A percentile compares a stretch with the other conserved stretches of the same genome.
phyloP scores from a whole-genome alignment of 1,139 yeast genomes.

The Candida mesenterica region DNA sequence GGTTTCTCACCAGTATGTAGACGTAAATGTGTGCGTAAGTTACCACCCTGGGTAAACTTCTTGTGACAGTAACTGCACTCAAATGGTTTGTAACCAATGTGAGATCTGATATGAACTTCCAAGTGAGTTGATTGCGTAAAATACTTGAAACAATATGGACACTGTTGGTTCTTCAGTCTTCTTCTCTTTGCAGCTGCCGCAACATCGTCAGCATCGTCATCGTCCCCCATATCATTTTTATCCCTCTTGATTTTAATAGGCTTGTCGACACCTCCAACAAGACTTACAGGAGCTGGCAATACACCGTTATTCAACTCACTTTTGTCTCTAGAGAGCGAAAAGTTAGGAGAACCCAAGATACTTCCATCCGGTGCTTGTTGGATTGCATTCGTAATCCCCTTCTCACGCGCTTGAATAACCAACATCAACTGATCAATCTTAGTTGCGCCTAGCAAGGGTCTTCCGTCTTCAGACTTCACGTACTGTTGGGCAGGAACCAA shows the following conservation, averaged over 20 bases:
- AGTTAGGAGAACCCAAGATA: constrained; percentile 31
- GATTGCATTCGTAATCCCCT: constrained; percentile 62
- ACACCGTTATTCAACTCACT: constrained; percentile 27
- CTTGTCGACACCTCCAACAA: constrained; percentile 84
- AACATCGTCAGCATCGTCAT: constrained; percentile 20
- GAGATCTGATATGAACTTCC: constrained; percentile 77
- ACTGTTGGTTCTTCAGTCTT: constrained; percentile 57
- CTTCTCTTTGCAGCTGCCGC: constrained; percentile 27
- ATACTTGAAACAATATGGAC: constrained; percentile 65
- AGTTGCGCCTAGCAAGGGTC: constrained; percentile 79
- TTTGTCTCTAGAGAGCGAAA: constrained; percentile 15
- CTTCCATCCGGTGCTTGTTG: constrained; percentile 65
- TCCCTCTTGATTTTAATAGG: constrained; percentile 35
- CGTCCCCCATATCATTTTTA: constrained; percentile 17
- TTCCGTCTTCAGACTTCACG: constrained; percentile 52
- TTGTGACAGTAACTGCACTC: constrained; percentile 78
- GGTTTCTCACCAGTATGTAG: constrained; percentile 93
- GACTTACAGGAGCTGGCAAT: constrained; percentile 61
- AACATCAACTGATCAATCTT: constrained; percentile 88
- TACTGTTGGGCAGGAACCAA: constrained; percentile 48
- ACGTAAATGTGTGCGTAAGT: constrained; percentile 81
- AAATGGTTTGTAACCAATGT: constrained; percentile 76
- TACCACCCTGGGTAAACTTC: constrained; percentile 89
- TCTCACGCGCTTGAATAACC: constrained; percentile 82
- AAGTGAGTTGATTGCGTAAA: constrained; percentile 77